phyloP scores from a whole-genome alignment of 805 yeast genomes.

The Ogataea allantospora region DNA sequence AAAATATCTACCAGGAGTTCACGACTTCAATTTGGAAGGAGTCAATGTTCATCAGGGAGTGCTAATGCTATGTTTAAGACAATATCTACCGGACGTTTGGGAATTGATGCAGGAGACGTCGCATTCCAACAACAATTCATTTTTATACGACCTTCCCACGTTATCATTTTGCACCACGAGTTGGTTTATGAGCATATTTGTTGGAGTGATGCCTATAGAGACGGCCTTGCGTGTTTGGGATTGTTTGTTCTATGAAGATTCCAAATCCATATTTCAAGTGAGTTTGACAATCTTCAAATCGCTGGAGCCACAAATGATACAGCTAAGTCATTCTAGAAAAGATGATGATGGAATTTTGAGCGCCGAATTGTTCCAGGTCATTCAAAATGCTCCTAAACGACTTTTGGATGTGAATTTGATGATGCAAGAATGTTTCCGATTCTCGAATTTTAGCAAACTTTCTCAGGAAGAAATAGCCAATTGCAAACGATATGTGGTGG shows the following conservation, averaged over 20 bases:
- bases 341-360: conserved; percentile 29
- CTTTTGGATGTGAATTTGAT: conserved; percentile 66
- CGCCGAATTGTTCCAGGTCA: conserved; percentile 64
- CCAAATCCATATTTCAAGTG: conserved; percentile 79
- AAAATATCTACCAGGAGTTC: conserved; percentile 84
- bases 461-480: conserved; percentile 80
- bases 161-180: conserved; percentile 90
- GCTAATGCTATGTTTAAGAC: conserved; percentile 78
- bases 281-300: conserved; percentile 77
- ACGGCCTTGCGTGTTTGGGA: conserved; percentile 92
- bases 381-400: conserved; percentile 78
- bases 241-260: conserved; percentile 87
- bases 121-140: conserved; percentile 32
- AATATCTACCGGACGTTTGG: conserved; percentile 85
- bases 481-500: conserved; percentile 75
- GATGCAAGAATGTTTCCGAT: conserved; percentile 70
- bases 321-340: conserved; percentile 19
- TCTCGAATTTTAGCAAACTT: conserved; percentile 45
- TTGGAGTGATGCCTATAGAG: conserved; percentile 87
- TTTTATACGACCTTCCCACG: conserved; percentile 82
- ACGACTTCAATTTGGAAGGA: conserved; percentile 86
- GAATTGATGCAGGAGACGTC: conserved; percentile 36
- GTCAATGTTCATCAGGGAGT: conserved; percentile 96
- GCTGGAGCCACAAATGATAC: conserved; percentile 60
- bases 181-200: conserved; percentile 98